Percentiles rank a stretch among this genome's conserved stretches.
These are phyloP conservation scores for Brettanomyces nanus DNA, from an alignment of 805 yeast genomes.

Conservation along the genomic window DNA sequence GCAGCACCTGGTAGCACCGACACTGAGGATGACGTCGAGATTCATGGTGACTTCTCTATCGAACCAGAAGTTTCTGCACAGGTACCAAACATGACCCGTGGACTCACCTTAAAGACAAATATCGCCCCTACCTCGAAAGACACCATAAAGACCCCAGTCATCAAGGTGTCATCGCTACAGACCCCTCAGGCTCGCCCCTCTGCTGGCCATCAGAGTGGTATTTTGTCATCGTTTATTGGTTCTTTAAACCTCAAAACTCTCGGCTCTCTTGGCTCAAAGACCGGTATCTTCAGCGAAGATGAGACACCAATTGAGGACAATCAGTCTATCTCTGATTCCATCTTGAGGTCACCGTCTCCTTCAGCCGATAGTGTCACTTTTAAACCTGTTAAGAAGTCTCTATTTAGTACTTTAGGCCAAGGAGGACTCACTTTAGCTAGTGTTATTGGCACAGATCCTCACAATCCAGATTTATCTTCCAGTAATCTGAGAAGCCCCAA, in stretches of 20 bases:
- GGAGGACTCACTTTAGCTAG: constrained; percentile 34
- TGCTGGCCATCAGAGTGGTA: constrained; percentile 8
- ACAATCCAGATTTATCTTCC: neutral
- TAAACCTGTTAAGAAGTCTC: constrained; percentile 38
- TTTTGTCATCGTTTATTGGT: constrained; percentile 21
- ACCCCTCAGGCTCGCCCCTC: too few relatives aligned
- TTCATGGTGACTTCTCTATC: neutral
- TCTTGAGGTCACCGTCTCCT: neutral
- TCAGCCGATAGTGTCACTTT: constrained; percentile 29
- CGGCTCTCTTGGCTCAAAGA: neutral
- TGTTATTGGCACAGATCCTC: neutral
- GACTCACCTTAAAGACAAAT: too few relatives aligned
- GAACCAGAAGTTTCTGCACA: neutral
- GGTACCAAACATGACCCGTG: too few relatives aligned
- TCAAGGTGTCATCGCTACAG: neutral
- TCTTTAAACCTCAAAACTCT: constrained; percentile 18
- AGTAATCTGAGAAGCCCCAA: neutral
- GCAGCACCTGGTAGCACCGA: too few relatives aligned
- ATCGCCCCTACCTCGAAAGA: neutral
- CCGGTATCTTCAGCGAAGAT: neutral
- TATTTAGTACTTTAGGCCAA: constrained; percentile 39
- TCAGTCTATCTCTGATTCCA: neutral
- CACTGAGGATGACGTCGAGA: neutral
- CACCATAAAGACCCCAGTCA: neutral
- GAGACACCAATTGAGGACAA: neutral